Base-by-base conservation (phyloP, 495 filamentous ascomycete genomes). In the Penicillium bovifimosum region DNA sequence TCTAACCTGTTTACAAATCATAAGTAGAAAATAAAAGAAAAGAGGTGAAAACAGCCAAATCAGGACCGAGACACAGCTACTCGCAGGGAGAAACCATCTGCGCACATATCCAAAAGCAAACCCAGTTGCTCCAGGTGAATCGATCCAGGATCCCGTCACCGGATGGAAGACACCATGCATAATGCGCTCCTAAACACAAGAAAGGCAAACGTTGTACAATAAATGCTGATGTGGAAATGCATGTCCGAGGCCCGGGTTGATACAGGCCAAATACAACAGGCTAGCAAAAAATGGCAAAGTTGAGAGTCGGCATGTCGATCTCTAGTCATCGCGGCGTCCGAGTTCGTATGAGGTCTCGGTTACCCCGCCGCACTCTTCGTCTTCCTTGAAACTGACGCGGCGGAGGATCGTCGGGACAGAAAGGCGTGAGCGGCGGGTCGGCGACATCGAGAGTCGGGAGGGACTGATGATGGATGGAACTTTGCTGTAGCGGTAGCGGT, bases 291-390 rank as follows among this genome's bases (percentile, higher is more conserved):
- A 57, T 49, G 35, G 51, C 27, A 24, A 47, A 27, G 38, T 60
- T 47, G 8, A 20, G 32, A 47, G 33, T 36, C 32, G 45, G 36
- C 16, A 47, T 27, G 20, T 35, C 18, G 36, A 17, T 26, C 43
- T 55, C 43, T 62, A 75, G 58, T 75, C 70, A 31, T 70, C 67
- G 45, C 68, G 71, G 39, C 65, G 67, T 49, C 63, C 64, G 35
- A 70, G 67, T 60, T 75, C 70, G 45, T 72, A 76, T 7, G 71
- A 75, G 35, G 68, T 70, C 56, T 75, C 74, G 16, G 60, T 66
- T 16, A 61, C 52, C 16, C 61, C 58, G 40, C 63, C 64, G 2
- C 43, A 16, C 59, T 75, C 72, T 59, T 76, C 74, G 48, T 76
- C 71, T 56, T 75, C 66, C 48, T 75, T 76, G 62, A 71, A 73